phyloP scores from a whole-genome alignment of 2,329 filamentous ascomycete genomes.

The Stachybotrys chartarum region DNA sequence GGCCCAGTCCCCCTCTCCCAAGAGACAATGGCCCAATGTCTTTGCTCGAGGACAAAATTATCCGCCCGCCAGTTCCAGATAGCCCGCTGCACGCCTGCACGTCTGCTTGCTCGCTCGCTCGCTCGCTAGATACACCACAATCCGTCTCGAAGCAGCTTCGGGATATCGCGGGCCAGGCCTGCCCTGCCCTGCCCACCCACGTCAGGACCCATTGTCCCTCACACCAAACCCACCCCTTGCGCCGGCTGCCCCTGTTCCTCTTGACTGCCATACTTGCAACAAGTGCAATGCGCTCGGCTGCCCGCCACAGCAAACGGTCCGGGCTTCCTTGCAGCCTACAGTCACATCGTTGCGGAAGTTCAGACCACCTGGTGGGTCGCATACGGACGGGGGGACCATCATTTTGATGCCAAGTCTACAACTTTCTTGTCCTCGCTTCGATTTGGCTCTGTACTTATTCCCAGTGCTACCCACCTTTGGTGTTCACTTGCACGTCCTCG shows the following conservation, averaged over 20 bases:
- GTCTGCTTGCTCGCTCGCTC: too few relatives aligned
- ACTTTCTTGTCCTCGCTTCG: neutral
- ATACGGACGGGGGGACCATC: neutral
- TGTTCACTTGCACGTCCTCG: neutral
- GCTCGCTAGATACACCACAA: neutral
- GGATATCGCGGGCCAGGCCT: neutral
- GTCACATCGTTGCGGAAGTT: neutral
- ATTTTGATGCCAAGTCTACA: neutral
- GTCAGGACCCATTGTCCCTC: neutral
- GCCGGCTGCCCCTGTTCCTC: conserved; percentile 3
- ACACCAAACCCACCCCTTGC: conserved; percentile 10
- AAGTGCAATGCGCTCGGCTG: neutral
- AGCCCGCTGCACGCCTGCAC: neutral
- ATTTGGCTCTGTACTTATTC: neutral
- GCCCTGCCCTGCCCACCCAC: neutral
- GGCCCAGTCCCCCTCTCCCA: neutral
- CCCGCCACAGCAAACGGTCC: neutral
- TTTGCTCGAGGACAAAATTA: too few relatives aligned
- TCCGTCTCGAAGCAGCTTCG: neutral
- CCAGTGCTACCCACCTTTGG: neutral
- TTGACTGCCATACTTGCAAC: neutral
- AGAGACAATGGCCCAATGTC: neutral
- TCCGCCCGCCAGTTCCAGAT: neutral
- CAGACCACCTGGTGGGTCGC: neutral
- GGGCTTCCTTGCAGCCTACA: neutral